phyloP scores from a whole-genome alignment of 192 early-diverging fungal genomes.

The Tieghemiomyces parasiticus region DNA sequence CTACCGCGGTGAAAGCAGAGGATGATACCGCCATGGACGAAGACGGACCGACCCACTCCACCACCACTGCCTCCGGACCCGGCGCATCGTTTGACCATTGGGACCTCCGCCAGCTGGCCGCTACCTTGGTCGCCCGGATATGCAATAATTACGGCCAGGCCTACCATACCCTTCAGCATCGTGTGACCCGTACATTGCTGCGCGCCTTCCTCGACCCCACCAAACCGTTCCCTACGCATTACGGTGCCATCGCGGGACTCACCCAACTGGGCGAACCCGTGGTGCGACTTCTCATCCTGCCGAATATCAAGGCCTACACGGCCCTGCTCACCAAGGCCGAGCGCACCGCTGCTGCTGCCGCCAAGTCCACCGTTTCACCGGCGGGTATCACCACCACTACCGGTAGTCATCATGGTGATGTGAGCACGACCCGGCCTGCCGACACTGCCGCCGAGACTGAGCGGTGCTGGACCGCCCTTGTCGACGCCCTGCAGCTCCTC shows the following conservation, averaged over 20 bases:
- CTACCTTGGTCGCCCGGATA: slow-evolving; percentile 54
- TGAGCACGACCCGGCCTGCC: too few relatives aligned
- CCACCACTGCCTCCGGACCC: slow-evolving; percentile 17
- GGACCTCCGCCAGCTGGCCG: slow-evolving; percentile 61
- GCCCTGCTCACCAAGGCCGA: too few relatives aligned
- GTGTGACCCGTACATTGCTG: slow-evolving; percentile 79
- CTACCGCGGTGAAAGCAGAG: too few relatives aligned
- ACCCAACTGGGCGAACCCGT: slow-evolving; percentile 62
- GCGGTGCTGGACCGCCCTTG: too few relatives aligned
- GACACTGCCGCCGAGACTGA: not conserved
- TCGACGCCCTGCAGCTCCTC: not conserved
- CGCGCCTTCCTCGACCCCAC: slow-evolving; percentile 77
- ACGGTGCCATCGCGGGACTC: slow-evolving; percentile 77
- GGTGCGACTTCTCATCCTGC: slow-evolving; percentile 54
- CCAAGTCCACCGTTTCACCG: too few relatives aligned
- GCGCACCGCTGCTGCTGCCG: too few relatives aligned
- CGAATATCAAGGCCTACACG: slow-evolving; percentile 58
- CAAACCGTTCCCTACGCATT: slow-evolving; percentile 69
- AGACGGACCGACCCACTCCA: slow-evolving; percentile 19
- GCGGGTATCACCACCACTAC: too few relatives aligned
- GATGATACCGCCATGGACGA: slow-evolving; percentile 15
- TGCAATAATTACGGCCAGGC: slow-evolving; percentile 58
- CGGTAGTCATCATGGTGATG: too few relatives aligned
- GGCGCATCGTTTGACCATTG: too few relatives aligned
- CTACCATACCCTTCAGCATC: slow-evolving; percentile 78